Conservation (phyloP, 2,329 filamentous ascomycete species). For the Pestalotiopsis sp. region DNA sequence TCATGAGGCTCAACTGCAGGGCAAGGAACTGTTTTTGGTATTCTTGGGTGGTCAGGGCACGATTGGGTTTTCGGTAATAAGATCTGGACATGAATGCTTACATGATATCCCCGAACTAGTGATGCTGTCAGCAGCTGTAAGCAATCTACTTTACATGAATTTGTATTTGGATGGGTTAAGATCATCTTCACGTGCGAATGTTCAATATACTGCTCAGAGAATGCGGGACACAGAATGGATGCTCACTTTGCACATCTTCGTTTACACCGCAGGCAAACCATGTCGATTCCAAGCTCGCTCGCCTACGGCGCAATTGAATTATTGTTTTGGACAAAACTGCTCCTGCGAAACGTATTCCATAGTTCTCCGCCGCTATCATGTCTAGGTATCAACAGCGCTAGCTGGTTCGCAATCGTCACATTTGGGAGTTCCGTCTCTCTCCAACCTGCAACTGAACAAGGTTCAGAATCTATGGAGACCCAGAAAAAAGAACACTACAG, state of each 20-base stretch:
- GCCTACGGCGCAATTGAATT: neutral
- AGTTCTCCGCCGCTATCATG: neutral
- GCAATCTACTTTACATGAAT: neutral
- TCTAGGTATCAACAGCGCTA: neutral
- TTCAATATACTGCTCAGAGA: neutral
- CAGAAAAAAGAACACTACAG: neutral
- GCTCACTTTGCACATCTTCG: neutral
- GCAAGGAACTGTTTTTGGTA: neutral
- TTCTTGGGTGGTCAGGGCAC: neutral
- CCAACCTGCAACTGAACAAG: neutral
- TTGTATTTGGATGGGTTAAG: neutral
- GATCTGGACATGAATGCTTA: neutral
- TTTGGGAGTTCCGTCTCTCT: neutral
- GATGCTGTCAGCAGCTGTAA: conserved; percentile 11
- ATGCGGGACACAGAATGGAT: neutral
- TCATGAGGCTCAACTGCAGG: neutral
- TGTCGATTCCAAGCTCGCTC: neutral
- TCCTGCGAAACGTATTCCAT: neutral
- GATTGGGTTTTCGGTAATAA: neutral
- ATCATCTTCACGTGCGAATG: neutral
- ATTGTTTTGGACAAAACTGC: neutral
- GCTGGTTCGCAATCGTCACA: neutral
- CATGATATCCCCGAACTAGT: neutral
- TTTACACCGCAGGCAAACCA: neutral
- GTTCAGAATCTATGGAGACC: neutral